A percentile compares a stretch with the other conserved stretches of the same genome.
phyloP scores from a whole-genome alignment of 208 protist genomes.

The Trypanosoma melophagium region DNA sequence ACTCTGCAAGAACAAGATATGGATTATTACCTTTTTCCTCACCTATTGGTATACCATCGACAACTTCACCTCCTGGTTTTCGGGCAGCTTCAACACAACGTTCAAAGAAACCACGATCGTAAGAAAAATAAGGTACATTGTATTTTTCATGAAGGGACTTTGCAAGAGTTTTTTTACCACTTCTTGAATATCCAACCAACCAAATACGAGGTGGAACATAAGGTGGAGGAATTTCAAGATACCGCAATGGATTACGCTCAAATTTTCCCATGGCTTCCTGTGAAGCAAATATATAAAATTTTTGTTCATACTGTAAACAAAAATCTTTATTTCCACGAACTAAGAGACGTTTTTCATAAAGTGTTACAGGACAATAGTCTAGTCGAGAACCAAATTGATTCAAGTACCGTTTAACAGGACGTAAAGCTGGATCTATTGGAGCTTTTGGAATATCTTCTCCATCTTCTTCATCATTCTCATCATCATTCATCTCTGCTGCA shows the following conservation, averaged over 20 bases:
- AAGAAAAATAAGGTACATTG: conserved; percentile 64
- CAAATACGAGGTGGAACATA: conserved; percentile 75
- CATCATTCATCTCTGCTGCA: conserved; percentile 45
- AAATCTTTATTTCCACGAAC: conserved; percentile 65
- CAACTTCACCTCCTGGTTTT: conserved; percentile 47
- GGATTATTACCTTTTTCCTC: conserved; percentile 38
- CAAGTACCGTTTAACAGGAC: conserved; percentile 56
- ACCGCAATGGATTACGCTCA: conserved; percentile 64
- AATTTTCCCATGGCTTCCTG: conserved; percentile 60
- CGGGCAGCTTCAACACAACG: conserved; percentile 62
- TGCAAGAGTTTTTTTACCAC: conserved; percentile 78
- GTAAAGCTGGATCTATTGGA: conserved; percentile 39
- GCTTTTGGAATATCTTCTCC: conserved; percentile 1
- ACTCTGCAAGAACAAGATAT: conserved; percentile 47
- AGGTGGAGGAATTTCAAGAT: conserved; percentile 45
- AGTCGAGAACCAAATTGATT: conserved; percentile 80
- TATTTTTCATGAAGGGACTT: conserved; percentile 48
- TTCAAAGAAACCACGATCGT: conserved; percentile 77
- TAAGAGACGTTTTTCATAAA: conserved; percentile 65
- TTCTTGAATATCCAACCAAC: conserved; percentile 62
- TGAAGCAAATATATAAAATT: conserved; percentile 80
- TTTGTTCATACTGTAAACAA: conserved; percentile 50
- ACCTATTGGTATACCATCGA: conserved; percentile 64
- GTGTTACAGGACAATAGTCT: conserved; percentile 85
- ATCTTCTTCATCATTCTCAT: conserved; percentile 51